Percentiles rank a stretch among this genome's conserved stretches.
Conservation (phyloP, 2,329 filamentous ascomycete genomes). For the Cladosporium cucumerinum region DNA sequence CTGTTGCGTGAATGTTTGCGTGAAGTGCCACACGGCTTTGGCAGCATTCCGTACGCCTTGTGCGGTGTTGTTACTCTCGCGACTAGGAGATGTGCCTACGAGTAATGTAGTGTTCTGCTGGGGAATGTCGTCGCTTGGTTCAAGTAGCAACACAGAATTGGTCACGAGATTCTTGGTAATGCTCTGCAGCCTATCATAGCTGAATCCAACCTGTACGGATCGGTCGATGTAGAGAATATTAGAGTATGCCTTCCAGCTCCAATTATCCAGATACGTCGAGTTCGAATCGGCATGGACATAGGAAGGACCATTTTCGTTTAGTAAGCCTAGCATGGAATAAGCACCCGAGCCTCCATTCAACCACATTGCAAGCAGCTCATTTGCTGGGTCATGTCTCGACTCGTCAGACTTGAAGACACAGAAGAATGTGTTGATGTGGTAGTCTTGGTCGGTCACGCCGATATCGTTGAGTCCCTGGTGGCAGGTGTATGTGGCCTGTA, state of each 20-base stretch:
- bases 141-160: conserved; percentile 27
- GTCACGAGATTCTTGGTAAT: conserved; percentile 34
- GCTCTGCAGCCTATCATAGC: conserved; percentile 44
- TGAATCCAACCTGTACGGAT: conserved; percentile 56
- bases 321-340: conserved; percentile 48
- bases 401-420: conserved; percentile 49
- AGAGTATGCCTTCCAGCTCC: conserved; percentile 59
- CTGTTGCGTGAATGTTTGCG: conserved; percentile 59
- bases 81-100: conserved; percentile 51
- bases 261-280: conserved; percentile 51
- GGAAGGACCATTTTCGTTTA: conserved; percentile 55
- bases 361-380: conserved; percentile 56
- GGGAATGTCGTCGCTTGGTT: conserved; percentile 24
- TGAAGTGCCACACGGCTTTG: conserved; percentile 56
- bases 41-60: conserved; percentile 53
- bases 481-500: conserved; percentile 31
- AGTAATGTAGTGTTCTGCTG: conserved; percentile 53
- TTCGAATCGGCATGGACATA: conserved; percentile 52
- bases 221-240: conserved; percentile 63
- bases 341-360: conserved; percentile 57
- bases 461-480: conserved; percentile 21
- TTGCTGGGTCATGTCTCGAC: conserved; percentile 38
- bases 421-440: conserved; percentile 47
- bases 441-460: conserved; percentile 23
- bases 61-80: conserved; percentile 43